Evolutionary conservation across 176 grass and related monocot genomes (phyloP).

Genomic region (Tillandsia fasciculata): DNA sequence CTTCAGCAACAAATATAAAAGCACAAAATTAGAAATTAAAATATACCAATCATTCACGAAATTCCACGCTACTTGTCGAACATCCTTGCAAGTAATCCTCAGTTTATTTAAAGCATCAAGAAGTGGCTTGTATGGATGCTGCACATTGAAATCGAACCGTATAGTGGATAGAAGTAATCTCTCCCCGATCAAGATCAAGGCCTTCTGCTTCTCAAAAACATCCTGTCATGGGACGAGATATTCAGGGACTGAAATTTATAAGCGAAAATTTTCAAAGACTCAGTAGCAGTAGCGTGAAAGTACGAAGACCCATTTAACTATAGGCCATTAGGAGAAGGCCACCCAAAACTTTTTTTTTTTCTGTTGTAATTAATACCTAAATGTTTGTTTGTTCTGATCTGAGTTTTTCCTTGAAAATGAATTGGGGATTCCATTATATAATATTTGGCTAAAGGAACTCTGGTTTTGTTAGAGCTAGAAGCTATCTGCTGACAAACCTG

Average conservation of each 20-base stretch:
- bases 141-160: conserved; percentile 64
- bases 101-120: conserved; percentile 44
- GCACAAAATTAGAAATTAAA: too few species aligned
- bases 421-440: too few species aligned
- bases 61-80: conserved; percentile 37
- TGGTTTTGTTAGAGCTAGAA: too few species aligned
- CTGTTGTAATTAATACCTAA: too few species aligned
- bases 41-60: conserved; percentile 45
- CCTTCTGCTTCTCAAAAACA: conserved; percentile 45
- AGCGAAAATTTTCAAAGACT: not conserved
- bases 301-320: too few species aligned
- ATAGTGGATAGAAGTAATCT: conserved; percentile 54
- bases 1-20: not conserved
- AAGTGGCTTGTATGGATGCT: conserved; percentile 52
- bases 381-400: too few species aligned
- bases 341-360: too few species aligned
- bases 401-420: too few species aligned
- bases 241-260: not conserved
- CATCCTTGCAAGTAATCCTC: conserved; percentile 35
- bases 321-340: too few species aligned
- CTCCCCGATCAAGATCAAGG: conserved; percentile 45
- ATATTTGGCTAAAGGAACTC: too few species aligned
- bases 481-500: too few species aligned
- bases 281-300: not conserved
- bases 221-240: conserved; percentile 27